Percentiles rank a stretch among this genome's conserved stretches.
Conservation (phyloP, 2,329 filamentous ascomycete genomes). For the Myriosclerotinia curreyana region DNA sequence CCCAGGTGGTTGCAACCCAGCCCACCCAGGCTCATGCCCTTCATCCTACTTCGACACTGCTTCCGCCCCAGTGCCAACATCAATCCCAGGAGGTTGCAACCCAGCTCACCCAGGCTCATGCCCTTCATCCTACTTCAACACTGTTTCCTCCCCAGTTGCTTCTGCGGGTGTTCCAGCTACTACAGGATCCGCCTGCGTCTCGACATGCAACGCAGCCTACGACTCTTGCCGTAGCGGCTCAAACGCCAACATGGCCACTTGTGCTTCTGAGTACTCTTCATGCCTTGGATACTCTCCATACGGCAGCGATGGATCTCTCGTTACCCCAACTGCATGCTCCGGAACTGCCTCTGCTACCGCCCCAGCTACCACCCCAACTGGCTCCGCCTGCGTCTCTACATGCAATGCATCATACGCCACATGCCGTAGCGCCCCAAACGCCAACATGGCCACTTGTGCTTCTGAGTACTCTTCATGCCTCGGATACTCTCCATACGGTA, state of each 20-base stretch:
- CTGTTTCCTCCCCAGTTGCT: background rate
- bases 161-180: background rate
- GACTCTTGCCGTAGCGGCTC: too few species aligned
- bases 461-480: background rate
- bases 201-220: background rate
- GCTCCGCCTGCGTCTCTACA: too few species aligned
- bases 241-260: too few species aligned
- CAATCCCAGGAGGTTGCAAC: background rate
- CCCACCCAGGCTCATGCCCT: background rate
- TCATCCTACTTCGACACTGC: background rate
- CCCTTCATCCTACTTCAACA: too few species aligned
- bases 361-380: background rate
- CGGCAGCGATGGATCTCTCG: too few species aligned
- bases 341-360: background rate
- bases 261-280: too few species aligned
- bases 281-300: too few species aligned
- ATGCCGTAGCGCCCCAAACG: too few species aligned
- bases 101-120: background rate
- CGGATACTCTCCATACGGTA: conserved; percentile 5
- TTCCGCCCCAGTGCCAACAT: background rate
- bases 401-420: too few species aligned
- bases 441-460: background rate
- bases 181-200: background rate
- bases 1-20: conserved; percentile 4
- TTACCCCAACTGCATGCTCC: background rate